Base-by-base conservation (phyloP, 1,284 basidiomycete genomes). In the Ceratobasidium sp. region DNA sequence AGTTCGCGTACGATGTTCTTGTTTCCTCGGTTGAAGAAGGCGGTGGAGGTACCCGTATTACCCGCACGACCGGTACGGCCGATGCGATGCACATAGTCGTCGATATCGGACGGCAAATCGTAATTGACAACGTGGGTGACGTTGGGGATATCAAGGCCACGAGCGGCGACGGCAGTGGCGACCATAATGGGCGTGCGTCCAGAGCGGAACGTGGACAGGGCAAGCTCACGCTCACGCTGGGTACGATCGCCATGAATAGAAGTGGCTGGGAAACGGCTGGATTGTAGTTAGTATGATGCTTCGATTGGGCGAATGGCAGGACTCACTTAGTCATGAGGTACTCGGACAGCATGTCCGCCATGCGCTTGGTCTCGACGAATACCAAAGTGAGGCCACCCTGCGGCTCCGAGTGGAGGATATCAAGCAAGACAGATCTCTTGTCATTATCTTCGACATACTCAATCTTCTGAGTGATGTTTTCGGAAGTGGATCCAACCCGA, bases 401-500 rank as follows among this genome's bases (percentile, higher is more conserved):
- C 54, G 85, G 86, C 79, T 87, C 84, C 82, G 96, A 92, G 54
- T 91, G 91, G 71, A 99, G 90, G 77, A 99, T 91, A 82, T 99
- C 97, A 78, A 99, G 91, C 5, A 99, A 88, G 31, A 99, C 94
- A 42, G 96, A 98, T 82, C 95, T 94, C 88, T 99, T 99, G 88
- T 99, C 98, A 7, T 88, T 83, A 84, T 99, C 98, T 85, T 99
- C 98, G 77, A 99, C 98, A 82, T 96, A 99, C 85, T 99, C 98
- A 82, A 99, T 90, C 87, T 94, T 97, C 87, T 99, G 98, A 0
- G 97, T 99, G 84, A 99, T 99, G 88, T 99, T 99, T n/a, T 99
- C 98, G 56, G 96, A 98, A 20, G 98, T 99, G 68, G 94, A 97
- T 78, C 98, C 98, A 77, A 99, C 98, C 83, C 98, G 95, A 33